Evolutionary conservation across 371 early-diverging fungal genomes (phyloP).

Genomic region (Mortierella sp.): DNA sequence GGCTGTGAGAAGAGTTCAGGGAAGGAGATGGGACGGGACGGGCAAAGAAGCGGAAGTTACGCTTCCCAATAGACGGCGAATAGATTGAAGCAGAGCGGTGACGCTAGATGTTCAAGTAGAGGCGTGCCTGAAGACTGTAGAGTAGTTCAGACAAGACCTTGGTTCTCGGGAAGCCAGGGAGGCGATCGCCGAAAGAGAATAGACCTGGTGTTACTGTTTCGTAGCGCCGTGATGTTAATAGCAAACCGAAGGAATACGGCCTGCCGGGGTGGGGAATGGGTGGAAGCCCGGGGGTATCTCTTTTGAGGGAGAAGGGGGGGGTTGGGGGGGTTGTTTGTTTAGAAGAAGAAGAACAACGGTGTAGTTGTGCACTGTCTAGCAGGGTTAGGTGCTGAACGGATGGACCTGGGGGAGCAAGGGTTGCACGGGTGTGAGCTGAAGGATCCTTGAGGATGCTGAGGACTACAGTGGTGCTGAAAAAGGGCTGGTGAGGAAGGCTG

Average conservation of each 20-base stretch:
- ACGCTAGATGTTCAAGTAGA: constrained; percentile 27
- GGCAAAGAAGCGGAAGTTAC: constrained; percentile 40
- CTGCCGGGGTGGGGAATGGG: constrained; percentile 61
- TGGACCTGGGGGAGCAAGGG: constrained; percentile 31
- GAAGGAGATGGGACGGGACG: constrained; percentile 37
- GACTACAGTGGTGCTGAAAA: too few species aligned
- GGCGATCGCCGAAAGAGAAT: constrained; percentile 75
- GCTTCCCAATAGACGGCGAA: constrained; percentile 34
- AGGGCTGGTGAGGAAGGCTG: too few species aligned
- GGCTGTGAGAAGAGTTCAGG: constrained; percentile 47
- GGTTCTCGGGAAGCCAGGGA: constrained; percentile 68
- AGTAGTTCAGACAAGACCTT: constrained; percentile 55
- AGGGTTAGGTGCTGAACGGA: constrained; percentile 27
- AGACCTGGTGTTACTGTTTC: constrained; percentile 69
- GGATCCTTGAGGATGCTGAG: constrained; percentile 16
- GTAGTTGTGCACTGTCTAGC: constrained; percentile 53
- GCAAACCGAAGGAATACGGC: constrained; percentile 59
- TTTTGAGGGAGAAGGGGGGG: constrained; percentile 42
- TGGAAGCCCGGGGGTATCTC: constrained; percentile 61
- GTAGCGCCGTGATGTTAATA: constrained; percentile 74
- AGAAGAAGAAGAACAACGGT: constrained; percentile 38
- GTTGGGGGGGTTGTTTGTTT: constrained; percentile 39
- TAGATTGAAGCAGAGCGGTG: constrained; percentile 7
- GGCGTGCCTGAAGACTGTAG: constrained; percentile 48
- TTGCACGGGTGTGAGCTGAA: constrained; percentile 20